phyloP scores from a whole-genome alignment of 2,329 filamentous ascomycete genomes.

The Purpureocillium takamizusanense region DNA sequence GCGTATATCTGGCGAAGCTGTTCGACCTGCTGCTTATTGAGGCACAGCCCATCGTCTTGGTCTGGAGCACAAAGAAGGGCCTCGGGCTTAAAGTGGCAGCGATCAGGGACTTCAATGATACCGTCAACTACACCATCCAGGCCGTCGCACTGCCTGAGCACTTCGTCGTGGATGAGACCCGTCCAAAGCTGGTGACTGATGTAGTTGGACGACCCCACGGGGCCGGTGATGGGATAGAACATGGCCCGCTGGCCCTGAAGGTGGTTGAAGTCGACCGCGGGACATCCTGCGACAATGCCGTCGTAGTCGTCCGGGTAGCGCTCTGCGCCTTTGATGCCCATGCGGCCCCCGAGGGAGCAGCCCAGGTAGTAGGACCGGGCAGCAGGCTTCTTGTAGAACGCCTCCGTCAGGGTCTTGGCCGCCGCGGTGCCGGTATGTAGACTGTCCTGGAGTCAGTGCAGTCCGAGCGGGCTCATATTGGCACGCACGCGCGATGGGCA shows the following conservation, averaged over 20 bases:
- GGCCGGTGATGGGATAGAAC: slow-evolving; percentile 29
- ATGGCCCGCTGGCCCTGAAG: slow-evolving; percentile 29
- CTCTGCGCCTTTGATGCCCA: slow-evolving; percentile 46
- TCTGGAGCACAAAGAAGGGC: slow-evolving; percentile 29
- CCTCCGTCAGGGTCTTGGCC: slow-evolving; percentile 35
- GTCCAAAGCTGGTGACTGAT: slow-evolving; percentile 13
- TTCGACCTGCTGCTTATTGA: slow-evolving; percentile 31
- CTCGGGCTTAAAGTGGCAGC: slow-evolving; percentile 33
- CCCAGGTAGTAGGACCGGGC: slow-evolving; percentile 45
- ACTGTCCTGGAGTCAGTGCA: not conserved
- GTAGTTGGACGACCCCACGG: slow-evolving; percentile 19
- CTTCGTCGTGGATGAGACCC: slow-evolving; percentile 11
- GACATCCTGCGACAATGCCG: slow-evolving; percentile 41
- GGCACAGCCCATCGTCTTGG: slow-evolving; percentile 16
- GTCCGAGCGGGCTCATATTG: too few relatives aligned
- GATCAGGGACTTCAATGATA: slow-evolving; percentile 35
- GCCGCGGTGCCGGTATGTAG: slow-evolving; percentile 38
- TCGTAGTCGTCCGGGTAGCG: slow-evolving; percentile 48
- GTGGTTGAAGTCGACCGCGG: slow-evolving; percentile 27
- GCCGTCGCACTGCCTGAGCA: slow-evolving; percentile 36
- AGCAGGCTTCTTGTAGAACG: slow-evolving; percentile 32
- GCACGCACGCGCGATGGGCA: slow-evolving; percentile 18
- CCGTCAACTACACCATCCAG: slow-evolving; percentile 38
- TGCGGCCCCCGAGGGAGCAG: slow-evolving; percentile 50
- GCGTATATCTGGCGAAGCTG: slow-evolving; percentile 22